Evolutionary conservation across 2,329 filamentous ascomycete species (phyloP).

Genomic region (Colletotrichum scovillei): DNA sequence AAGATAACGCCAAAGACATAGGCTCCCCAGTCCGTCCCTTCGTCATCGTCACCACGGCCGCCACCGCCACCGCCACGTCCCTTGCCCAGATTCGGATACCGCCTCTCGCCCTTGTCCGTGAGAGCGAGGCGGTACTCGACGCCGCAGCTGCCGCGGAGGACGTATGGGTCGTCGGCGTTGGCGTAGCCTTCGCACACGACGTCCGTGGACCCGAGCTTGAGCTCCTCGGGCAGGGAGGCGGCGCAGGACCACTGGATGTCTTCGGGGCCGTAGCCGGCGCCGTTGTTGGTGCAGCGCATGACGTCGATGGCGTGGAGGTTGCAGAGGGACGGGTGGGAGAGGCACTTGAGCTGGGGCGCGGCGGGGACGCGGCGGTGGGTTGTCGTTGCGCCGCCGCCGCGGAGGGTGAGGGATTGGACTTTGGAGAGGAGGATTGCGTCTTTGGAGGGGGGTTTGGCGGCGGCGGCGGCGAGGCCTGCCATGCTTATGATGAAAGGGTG

Average conservation of each 20-base stretch:
- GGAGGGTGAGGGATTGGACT: slow-evolving; percentile 84
- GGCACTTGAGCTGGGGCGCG: slow-evolving; percentile 83
- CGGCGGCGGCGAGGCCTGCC: neutral
- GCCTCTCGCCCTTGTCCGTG: slow-evolving; percentile 79
- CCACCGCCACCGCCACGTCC: slow-evolving; percentile 45
- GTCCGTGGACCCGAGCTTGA: slow-evolving; percentile 84
- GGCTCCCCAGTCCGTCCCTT: slow-evolving; percentile 47
- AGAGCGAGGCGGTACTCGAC: slow-evolving; percentile 88
- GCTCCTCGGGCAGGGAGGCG: slow-evolving; percentile 68
- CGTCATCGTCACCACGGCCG: slow-evolving; percentile 38
- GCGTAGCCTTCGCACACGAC: slow-evolving; percentile 93
- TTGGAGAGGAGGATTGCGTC: slow-evolving; percentile 68
- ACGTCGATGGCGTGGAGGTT: slow-evolving; percentile 79
- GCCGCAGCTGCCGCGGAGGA: slow-evolving; percentile 92
- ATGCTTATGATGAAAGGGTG: slow-evolving; percentile 36
- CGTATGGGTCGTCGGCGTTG: slow-evolving; percentile 79
- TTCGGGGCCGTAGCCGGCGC: slow-evolving; percentile 80
- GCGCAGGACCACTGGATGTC: slow-evolving; percentile 94
- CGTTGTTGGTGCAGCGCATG: slow-evolving; percentile 91
- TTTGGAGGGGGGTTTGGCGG: slow-evolving; percentile 51
- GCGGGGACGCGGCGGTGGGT: slow-evolving; percentile 80
- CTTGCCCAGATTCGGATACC: slow-evolving; percentile 69
- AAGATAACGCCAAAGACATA: slow-evolving; percentile 73
- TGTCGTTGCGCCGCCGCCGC: slow-evolving; percentile 71
- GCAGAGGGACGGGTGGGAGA: slow-evolving; percentile 73